phyloP scores from a whole-genome alignment of 768 basidiomycete genomes.

The Postia placenta region DNA sequence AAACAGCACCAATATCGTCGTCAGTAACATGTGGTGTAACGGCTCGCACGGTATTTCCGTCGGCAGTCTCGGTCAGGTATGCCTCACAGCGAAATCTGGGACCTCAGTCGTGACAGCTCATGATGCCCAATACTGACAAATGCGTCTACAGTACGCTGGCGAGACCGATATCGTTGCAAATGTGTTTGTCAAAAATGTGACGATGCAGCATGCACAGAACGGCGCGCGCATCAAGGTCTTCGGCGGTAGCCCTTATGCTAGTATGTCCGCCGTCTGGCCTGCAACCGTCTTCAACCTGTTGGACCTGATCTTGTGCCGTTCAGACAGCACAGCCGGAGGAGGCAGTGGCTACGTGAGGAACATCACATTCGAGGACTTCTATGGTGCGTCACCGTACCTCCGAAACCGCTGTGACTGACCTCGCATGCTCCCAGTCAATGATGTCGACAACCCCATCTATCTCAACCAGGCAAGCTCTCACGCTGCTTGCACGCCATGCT shows the following conservation, averaged over 20 bases:
- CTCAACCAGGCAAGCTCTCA: conserved; percentile 27
- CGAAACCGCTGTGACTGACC: neutral
- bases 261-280: conserved; percentile 14
- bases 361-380: conserved; percentile 21
- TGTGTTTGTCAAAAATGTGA: conserved; percentile 35
- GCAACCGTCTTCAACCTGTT: neutral
- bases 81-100: neutral
- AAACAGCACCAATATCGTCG: conserved; percentile 36
- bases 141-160: conserved; percentile 25
- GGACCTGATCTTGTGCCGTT: neutral
- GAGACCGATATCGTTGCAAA: conserved; percentile 39
- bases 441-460: conserved; percentile 38
- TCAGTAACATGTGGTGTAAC: conserved; percentile 38
- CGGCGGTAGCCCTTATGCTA: conserved; percentile 35
- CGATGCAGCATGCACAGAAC: conserved; percentile 41
- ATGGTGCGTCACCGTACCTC: conserved; percentile 20
- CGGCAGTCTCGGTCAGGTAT: conserved; percentile 39
- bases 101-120: neutral
- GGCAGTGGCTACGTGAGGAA: conserved; percentile 35
- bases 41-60: conserved; percentile 43
- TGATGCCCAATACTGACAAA: neutral
- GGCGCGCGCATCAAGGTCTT: conserved; percentile 50
- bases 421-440: conserved; percentile 19
- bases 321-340: conserved; percentile 33
- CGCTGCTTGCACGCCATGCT: neutral